Evolutionary conservation across 441 rosid genomes (phyloP), one percentile per base, ranked within the genome.

Genomic region (Brassica balearica): DNA sequence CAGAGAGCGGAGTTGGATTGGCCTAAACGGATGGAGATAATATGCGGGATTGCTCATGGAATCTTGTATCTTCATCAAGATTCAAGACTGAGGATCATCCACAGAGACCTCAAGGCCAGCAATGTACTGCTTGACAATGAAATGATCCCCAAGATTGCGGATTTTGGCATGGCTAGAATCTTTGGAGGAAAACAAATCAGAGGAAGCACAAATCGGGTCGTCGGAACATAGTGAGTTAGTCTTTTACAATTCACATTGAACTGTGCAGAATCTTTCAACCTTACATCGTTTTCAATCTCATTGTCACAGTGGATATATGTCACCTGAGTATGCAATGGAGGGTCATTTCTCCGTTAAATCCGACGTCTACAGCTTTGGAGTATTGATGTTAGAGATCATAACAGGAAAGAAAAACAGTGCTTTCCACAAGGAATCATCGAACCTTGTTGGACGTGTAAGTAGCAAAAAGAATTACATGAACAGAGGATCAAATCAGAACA

Each of bases 31-130:
- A 75, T 74, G 79, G 75, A 15, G 9, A 79, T 79, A 17, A 79
- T 80, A 63, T n/a, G 65, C 2, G 97, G 94, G 5, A 74, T 90
- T 51, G 92, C 90, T 27, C 87, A 95, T 15, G 98, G 97, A 65
- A 85, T 91, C 48, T 76, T 93, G n/a, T 91, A 91, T 75, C 91
- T 91, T 20, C 98, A 91, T 75, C 90, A 89, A 61, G 98, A 91
- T 69, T 93, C 95, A 0, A 87, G 92, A 73, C 79, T 89, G 9
- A 89, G 85, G 80, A 86, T 93, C 73, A 82, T 93, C 56, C 97
- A 88, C 22, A 85, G 97, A 72, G 95, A 90, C 60, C 80, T 92
- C 41, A 92, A 92, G 70, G 88, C 92, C 0, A 90, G 97, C 66
- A 93, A 91, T 58, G 79, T 89, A 32, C 80, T 93, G 14, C 71